Percentiles rank a stretch among this genome's conserved stretches.
Conservation (phyloP, 164 flowering plant genomes). For the Cinnamomum chago region DNA sequence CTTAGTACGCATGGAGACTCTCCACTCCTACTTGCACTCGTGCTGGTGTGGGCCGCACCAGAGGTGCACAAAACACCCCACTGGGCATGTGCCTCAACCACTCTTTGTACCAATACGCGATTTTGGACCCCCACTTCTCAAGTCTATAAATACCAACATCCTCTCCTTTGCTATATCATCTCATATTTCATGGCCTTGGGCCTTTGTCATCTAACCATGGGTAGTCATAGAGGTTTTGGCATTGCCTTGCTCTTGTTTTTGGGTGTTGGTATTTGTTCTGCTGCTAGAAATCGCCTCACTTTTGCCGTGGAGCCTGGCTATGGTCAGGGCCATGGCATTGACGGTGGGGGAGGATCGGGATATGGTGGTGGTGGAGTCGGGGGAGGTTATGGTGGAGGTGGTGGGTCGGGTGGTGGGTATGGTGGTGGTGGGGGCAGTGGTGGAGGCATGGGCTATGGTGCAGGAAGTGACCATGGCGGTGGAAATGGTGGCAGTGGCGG, state of each 20-base stretch:
- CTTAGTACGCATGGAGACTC: not conserved
- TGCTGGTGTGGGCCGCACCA: not conserved
- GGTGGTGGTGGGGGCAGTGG: conserved; percentile 8
- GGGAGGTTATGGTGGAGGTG: conserved; percentile 22
- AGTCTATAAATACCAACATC: conserved; percentile 19
- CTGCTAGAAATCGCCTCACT: conserved; percentile 26
- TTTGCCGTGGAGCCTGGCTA: conserved; percentile 8
- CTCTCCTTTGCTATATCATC: not conserved
- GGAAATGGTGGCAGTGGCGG: conserved; percentile 8
- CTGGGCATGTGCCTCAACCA: conserved; percentile 10
- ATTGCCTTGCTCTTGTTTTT: conserved; percentile 20
- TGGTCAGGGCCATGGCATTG: conserved; percentile 4
- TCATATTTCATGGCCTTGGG: not conserved
- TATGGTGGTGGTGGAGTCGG: conserved; percentile 27
- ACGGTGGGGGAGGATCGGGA: conserved; percentile 25
- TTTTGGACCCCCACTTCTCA: conserved; percentile 9
- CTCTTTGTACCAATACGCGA: conserved; percentile 2
- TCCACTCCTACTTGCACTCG: not conserved
- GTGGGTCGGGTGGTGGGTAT: not conserved
- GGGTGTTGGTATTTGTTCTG: conserved; percentile 23
- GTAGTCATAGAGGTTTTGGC: conserved; percentile 10
- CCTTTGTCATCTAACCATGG: conserved; percentile 7
- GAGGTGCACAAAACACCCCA: not conserved
- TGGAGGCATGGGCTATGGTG: conserved; percentile 6
- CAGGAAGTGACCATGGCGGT: not conserved